Evolutionary conservation across 202 grass and related monocot genomes (phyloP).

Genomic region (Brachypodium distachyon): DNA sequence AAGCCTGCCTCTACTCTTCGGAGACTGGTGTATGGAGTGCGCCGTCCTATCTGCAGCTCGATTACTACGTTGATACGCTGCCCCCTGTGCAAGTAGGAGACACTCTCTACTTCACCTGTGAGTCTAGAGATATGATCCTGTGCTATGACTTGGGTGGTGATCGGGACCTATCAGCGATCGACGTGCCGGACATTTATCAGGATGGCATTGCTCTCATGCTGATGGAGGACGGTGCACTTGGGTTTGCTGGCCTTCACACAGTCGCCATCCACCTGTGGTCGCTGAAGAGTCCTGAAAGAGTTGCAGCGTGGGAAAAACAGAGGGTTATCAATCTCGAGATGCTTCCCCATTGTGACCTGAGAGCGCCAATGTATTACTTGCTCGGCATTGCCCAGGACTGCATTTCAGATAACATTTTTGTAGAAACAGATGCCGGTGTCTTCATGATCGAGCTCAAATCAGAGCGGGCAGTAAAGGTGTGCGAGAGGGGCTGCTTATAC

Average conservation of each 20-base stretch:
- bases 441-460: not conserved
- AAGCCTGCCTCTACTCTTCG: not conserved
- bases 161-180: not conserved
- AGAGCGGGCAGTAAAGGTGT: not conserved
- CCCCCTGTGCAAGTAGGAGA: not conserved
- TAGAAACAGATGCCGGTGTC: not conserved
- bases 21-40: not conserved
- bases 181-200: not conserved
- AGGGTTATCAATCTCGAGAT: not conserved
- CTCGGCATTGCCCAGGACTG: not conserved
- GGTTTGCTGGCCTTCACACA: not conserved
- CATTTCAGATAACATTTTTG: not conserved
- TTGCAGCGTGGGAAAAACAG: not conserved
- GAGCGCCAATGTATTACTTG: not conserved
- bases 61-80: not conserved
- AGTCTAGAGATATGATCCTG: not conserved
- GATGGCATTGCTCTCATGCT: not conserved
- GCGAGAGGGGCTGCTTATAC: not conserved
- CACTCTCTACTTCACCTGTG: not conserved
- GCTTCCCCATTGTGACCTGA: not conserved
- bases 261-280: not conserved
- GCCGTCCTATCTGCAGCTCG: not conserved
- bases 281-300: not conserved
- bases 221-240: not conserved
- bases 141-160: not conserved